Base-by-base conservation (phyloP, 306 rosid species). In the Acacia crassicarpa region DNA sequence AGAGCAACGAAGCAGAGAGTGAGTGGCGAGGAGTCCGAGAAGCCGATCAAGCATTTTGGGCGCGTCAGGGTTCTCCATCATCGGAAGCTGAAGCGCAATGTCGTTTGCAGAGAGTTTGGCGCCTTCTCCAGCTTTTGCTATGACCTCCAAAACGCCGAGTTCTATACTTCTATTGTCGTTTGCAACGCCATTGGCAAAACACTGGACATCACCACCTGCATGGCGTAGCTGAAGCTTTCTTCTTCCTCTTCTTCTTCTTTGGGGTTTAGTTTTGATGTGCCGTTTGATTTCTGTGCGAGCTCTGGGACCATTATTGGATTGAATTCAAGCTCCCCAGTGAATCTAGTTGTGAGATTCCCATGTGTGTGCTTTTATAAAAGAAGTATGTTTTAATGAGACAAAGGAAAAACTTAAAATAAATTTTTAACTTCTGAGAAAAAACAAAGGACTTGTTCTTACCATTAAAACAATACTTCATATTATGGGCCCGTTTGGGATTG, bases 131-230 rank as follows among this genome's bases (percentile, higher is more conserved):
- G 80, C 87, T 32, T 74, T 87, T 14, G 85, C 89, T 14, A 89
- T 79, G 76, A 85, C 69, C 40, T 87, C 88, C 2, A 89, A 87
- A 23, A 89, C 67, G 8, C 89, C 92, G 0, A 89, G 87, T 72
- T 68, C 75, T 6, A 43, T 9, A n/a, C n/a, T n/a, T n/a, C n/a
- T 43, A 56, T 70, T 6, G 75, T 41, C 44, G 30, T 1, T 1
- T 44, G 33, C 56, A 70, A 44, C 0, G 54, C 75, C 75, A 70
- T 70, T 5, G 75, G 27, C 53, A 70, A 20, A 25, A 43, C 75
- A 43, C 54, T 44, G 9, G 75, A 70, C 56, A 70, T 70, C 5
- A 23, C 20, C 54, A 70, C 15, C 56, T 70, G 75, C 75, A 44
- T 43, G 20, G 75, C 75, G 27, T 70, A 43, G 15, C 72, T 67